Base-by-base conservation (phyloP, 345 rosid genomes). In the Boechera stricta region DNA sequence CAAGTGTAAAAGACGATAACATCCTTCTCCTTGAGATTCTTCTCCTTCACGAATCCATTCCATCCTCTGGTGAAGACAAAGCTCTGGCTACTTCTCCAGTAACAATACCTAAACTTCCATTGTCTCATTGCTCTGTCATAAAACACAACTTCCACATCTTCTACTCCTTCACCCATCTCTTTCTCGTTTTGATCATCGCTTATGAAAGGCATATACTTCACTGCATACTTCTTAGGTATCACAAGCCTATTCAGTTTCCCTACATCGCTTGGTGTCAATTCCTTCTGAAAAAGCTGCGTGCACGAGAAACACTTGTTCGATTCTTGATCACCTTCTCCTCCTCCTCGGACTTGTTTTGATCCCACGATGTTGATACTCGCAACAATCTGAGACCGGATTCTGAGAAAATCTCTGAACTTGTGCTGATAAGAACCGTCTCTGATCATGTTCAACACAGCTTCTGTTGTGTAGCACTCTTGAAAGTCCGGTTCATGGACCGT, bases 81-180 rank as follows among this genome's bases (percentile, higher is more conserved):
- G 77, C 95, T 92, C 73, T 89, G 95, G 77, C 97, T 94, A 80
- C 98, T 92, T 67, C 52, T 84, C 98, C 98, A 92, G 65, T 92
- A 92, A 42, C 98, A 94, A 63, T 89, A 92, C 67, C 98, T 80
- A 61, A 94, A 94, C 39, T 83, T 86, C 98, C 98, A 92, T 24
- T 67, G 10, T 69, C 77, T 86, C 98, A 92, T 88, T 7, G 66
- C 62, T 74, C 76, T 86, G 82, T 92, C 98, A 2, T 75, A 84
- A 76, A 95, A 90, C 24, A 76, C 72, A 10, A 88, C 76, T 74
- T 84, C 87, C 33, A 77, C 63, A 32, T 85, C 91, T 0, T 81
- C 71, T 2, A 52, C 72, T 7, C 5, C 38, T 29, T 33, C 80
- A 39, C 47, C 33, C 60, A 0, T 36, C 70, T 73, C 82, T 10